Base-by-base conservation (phyloP, 208 protist species). In the Leishmania major region DNA sequence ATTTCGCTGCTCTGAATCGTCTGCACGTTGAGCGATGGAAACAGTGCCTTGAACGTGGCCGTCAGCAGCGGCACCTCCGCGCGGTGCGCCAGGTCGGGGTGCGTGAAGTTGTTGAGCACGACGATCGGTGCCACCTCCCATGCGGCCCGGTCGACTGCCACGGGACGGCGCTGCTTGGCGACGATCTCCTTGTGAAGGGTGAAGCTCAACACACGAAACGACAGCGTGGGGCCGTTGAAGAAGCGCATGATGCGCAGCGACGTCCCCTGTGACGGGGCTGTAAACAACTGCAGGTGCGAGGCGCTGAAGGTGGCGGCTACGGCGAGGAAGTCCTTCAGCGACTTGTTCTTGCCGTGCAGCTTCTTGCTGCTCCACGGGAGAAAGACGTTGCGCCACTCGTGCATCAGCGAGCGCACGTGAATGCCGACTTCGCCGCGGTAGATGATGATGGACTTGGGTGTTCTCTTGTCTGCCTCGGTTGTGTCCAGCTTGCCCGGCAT, bases 71-170 rank as follows among this genome's bases (percentile, higher is more conserved):
- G 89, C 62, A 97, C 90, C 84, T 97, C 93, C 51, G 93, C 88
- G 11, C 92, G 89, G 22, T 66, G 74, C 22, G 82, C 77, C 2
- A 91, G 87, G 71, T 96, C 91, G 6, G 94, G 92, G 79, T 95
- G 91, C 3, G 89, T 92, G 81, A 98, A 98, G 88, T 98, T 96
- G 84, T 97, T 98, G n/a, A 98, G 87, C 71, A 97, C 92, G 15
- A 97, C 94, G 70, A 98, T 92, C 31, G 96, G 96, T 15, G 96
- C 89, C n/a, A 93, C 89, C 6, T 96, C 89, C 91, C 92, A 98
- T 62, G 94, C 89, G 10, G 89, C 81, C 13, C 88, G 81, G 73
- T 89, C 85, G 19, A 97, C 70, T 60, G 88, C 78, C 8, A 84
- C 84, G n/a, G 91, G 90, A 1, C 93, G 91, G 17, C 94, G 94